Evolutionary conservation across 352 stramenopile species (phyloP).

Genomic region (Peronospora destructor): DNA sequence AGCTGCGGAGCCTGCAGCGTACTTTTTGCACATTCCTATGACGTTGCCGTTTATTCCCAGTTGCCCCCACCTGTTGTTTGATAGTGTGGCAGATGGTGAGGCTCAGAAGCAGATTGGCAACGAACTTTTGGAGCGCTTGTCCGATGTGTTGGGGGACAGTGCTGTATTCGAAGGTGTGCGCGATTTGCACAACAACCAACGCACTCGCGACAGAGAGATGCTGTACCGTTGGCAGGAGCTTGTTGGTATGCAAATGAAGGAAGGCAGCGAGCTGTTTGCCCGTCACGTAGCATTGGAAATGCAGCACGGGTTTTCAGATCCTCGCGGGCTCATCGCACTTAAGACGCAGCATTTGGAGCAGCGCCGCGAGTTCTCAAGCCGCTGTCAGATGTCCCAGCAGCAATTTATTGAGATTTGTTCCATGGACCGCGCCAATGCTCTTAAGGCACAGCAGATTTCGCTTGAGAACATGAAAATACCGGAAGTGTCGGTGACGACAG

Average conservation of each 20-base stretch:
- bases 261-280: constrained; percentile 60
- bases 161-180: constrained; percentile 62
- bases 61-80: constrained; percentile 65
- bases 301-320: constrained; percentile 36
- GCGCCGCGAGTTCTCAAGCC: constrained; percentile 54
- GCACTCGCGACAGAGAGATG: constrained; percentile 57
- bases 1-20: constrained; percentile 21
- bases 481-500: constrained; percentile 51
- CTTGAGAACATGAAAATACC: constrained; percentile 69
- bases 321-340: constrained; percentile 40
- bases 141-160: constrained; percentile 50
- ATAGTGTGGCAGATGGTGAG: constrained; percentile 30
- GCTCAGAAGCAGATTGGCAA: constrained; percentile 37
- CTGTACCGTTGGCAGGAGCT: constrained; percentile 77
- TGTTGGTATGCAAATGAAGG: constrained; percentile 77
- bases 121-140: constrained; percentile 52
- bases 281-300: constrained; percentile 48
- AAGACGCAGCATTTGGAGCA: constrained; percentile 64
- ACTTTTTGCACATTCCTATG: constrained; percentile 47
- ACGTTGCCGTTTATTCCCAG: constrained; percentile 46
- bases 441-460: constrained; percentile 66
- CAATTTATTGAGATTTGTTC: constrained; percentile 74
- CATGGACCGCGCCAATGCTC: constrained; percentile 50
- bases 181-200: constrained; percentile 54
- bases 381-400: constrained; percentile 67